Evolutionary conservation across 306 rosid species (phyloP), one percentile per base, ranked within the genome.

Genomic region (Corylus americana): DNA sequence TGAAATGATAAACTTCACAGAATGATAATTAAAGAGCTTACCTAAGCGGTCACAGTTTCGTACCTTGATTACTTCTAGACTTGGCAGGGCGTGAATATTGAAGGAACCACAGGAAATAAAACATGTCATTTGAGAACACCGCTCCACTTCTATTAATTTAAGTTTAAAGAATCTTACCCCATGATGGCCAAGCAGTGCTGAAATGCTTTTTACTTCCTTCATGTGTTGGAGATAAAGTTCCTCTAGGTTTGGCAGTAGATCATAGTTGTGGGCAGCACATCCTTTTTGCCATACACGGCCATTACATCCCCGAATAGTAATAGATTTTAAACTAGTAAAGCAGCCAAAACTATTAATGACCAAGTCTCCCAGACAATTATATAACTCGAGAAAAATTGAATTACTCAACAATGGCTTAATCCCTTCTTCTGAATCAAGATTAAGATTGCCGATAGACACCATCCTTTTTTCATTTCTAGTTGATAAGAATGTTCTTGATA

Each of bases 121-220:
- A 14, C 14, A 29, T 79, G 71, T 49, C 50, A 79, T 55, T 2
- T 72, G 45, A 7, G 77, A 59, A 79, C 82, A 79, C 5, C 72
- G 14, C 9, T 11, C 20, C 61, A 79, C 73, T 35, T 71, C 64
- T 18, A 79, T 79, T 47, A 61, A 62, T 51, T 62, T 79, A 12
- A 79, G 82, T 48, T 20, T 61, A 17, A 49, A 44, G 25, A 79
- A 79, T 17, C 63, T 27, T 0, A 79, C 64, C 71, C 82, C 77
- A 9, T 71, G 82, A 61, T 71, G 73, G 54, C 77, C 77, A 45
- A 59, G 77, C 4, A 79, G 42, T 74, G 71, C 82, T 39, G 77
- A 79, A 63, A 79, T 50, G 72, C 77, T 79, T 55, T 51, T 61
- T 2, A 79, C 59, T 55, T 22, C 66, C 12, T 73, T 74, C 2